Evolutionary conservation across 805 yeast genomes (phyloP).

Genomic region (Sugiyamaella marilandica): DNA sequence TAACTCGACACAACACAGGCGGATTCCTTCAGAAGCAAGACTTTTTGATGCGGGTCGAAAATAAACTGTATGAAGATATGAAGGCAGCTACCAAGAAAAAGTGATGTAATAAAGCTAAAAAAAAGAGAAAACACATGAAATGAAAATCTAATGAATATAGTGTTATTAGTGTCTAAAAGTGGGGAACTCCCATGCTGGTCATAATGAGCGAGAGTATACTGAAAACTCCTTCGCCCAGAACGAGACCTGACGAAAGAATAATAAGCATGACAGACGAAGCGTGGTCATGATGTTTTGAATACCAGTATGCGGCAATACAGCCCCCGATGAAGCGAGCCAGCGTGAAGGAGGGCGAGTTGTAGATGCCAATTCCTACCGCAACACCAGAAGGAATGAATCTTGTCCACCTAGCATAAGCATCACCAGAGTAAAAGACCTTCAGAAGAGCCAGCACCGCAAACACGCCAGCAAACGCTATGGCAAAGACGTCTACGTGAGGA

Average conservation of each 20-base stretch:
- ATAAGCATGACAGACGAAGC: slow-evolving; percentile 67
- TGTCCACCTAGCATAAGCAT: slow-evolving; percentile 19
- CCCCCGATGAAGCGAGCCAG: slow-evolving; percentile 93
- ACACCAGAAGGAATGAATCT: slow-evolving; percentile 85
- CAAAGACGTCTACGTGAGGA: slow-evolving; percentile 64
- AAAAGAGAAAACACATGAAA: background rate
- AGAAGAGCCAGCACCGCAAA: slow-evolving; percentile 55
- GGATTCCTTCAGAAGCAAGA: slow-evolving; percentile 92
- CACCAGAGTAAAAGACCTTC: slow-evolving; percentile 28
- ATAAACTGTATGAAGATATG: slow-evolving; percentile 47
- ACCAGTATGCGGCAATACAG: slow-evolving; percentile 51
- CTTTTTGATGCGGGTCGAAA: slow-evolving; percentile 72
- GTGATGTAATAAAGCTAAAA: slow-evolving; percentile 5
- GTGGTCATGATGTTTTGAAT: slow-evolving; percentile 25
- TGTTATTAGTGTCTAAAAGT: slow-evolving; percentile 33
- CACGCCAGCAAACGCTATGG: slow-evolving; percentile 61
- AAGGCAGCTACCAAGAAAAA: slow-evolving; percentile 37
- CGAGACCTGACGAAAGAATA: slow-evolving; percentile 86
- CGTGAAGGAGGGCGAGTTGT: slow-evolving; percentile 90
- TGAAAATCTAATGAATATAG: background rate
- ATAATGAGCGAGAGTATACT: slow-evolving; percentile 77
- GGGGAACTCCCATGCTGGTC: slow-evolving; percentile 65
- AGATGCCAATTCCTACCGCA: slow-evolving; percentile 95
- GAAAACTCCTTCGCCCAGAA: slow-evolving; percentile 88
- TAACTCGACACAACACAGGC: slow-evolving; percentile 73